These are phyloP conservation scores for Termitomyces sp. DNA, from an alignment of 768 basidiomycete genomes.

Conservation along the genomic window DNA sequence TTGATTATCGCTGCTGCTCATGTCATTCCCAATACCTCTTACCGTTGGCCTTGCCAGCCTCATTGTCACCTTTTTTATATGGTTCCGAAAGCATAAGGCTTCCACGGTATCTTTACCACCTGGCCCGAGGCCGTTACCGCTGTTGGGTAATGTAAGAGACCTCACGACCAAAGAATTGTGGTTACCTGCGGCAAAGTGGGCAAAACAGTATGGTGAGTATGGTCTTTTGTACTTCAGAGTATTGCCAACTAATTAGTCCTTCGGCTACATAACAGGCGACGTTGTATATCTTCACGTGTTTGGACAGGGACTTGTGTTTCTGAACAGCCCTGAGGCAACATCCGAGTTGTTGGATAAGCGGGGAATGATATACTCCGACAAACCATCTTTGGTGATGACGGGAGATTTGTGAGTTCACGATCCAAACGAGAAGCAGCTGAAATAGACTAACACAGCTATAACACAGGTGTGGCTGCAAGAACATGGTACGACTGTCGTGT, in stretches of 20 bases:
- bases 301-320: conserved; percentile 62
- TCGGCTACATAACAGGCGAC: conserved; percentile 38
- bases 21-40: conserved; percentile 19
- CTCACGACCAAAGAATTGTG: conserved; percentile 59
- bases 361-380: conserved; percentile 71
- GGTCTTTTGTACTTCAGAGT: not conserved
- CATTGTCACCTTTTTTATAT: conserved; percentile 33
- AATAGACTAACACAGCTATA: conserved; percentile 17
- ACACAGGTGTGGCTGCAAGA: conserved; percentile 54
- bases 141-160: conserved; percentile 62
- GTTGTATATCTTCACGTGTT: conserved; percentile 62
- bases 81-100: conserved; percentile 38
- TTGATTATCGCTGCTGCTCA: conserved; percentile 6
- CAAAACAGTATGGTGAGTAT: conserved; percentile 52
- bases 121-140: conserved; percentile 60
- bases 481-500: conserved; percentile 42
- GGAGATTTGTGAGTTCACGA: conserved; percentile 55
- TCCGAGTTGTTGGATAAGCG: conserved; percentile 66
- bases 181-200: conserved; percentile 59
- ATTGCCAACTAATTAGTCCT: conserved; percentile 3
- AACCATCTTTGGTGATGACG: conserved; percentile 62
- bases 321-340: conserved; percentile 55
- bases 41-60: conserved; percentile 28
- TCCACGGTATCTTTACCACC: conserved; percentile 47
- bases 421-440: not conserved